Percentiles rank a stretch among this genome's conserved stretches.
Conservation (phyloP, 2,329 filamentous ascomycete species). For the Fusarium cicatricum region DNA sequence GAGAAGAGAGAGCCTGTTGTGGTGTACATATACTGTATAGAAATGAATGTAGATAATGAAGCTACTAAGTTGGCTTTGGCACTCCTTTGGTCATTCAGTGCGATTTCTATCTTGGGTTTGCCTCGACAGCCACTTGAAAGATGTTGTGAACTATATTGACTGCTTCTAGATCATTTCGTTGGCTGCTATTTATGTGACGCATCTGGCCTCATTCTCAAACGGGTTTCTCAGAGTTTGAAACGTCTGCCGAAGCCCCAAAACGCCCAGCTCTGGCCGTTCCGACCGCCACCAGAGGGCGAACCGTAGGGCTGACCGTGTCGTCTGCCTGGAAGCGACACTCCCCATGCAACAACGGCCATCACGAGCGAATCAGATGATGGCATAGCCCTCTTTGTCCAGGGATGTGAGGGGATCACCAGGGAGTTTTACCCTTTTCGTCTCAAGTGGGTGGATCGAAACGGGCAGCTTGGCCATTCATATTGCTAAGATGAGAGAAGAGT, state of each 20-base stretch:
- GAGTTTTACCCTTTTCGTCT: conserved; percentile 12
- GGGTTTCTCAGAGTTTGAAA: not conserved
- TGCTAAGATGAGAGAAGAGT: not conserved
- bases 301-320: conserved; percentile 40
- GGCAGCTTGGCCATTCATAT: conserved; percentile 14
- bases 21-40: not conserved
- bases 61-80: not conserved
- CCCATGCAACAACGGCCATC: conserved; percentile 44
- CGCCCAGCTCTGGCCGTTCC: not conserved
- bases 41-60: too few relatives aligned
- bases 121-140: too few relatives aligned
- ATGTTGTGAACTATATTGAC: too few relatives aligned
- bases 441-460: conserved; percentile 23
- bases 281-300: conserved; percentile 8
- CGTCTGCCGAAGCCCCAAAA: not conserved
- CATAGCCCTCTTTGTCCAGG: not conserved
- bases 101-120: too few relatives aligned
- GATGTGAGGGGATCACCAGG: conserved; percentile 23
- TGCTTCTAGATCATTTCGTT: not conserved
- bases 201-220: not conserved
- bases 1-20: not conserved
- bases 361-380: conserved; percentile 42
- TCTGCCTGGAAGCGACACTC: conserved; percentile 41
- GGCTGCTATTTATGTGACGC: not conserved
- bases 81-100: not conserved